Evolutionary conservation across 1,139 yeast genomes (phyloP), one percentile per base, ranked within the genome.

Genomic region (Saccharomyces hybrid): DNA sequence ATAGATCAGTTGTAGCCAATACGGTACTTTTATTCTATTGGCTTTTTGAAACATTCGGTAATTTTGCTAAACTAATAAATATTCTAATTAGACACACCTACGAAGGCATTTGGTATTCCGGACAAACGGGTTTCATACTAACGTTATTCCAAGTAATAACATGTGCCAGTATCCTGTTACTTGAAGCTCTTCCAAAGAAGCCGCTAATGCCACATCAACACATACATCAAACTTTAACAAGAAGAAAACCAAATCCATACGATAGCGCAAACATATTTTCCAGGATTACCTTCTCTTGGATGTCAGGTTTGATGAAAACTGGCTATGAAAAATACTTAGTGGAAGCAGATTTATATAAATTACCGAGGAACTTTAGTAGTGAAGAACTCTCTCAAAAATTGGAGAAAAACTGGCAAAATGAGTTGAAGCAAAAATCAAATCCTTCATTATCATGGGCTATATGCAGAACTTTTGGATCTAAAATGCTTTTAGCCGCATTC

Each of bases 241-340:
- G 68, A 46, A 66, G 64, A 51, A 68, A 69, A 51, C 66, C 70
- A 51, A 81, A 78, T 59, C 96, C 97, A 3, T 83, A 80, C 59
- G 98, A 91, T 64, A 73, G 73, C 41, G 96, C 99, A 11, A 87
- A 91, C 66, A 73, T 90, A 26, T 90, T 91, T 64, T 83, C 95
- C 16, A 78, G 81, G 57, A 75, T 95, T 56, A 83, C 95, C 0
- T 93, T 93, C 69, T 76, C 82, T 47, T 93, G 99, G 99, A 87
- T 93, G 95, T 82, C 91, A 2, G 88, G 85, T 4, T 75, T 93
- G 66, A 91, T 93, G 96, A 84, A 78, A 66, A 80, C 79, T 56
- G 99, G 99, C 26, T 88, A 87, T 66, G 71, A 76, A 29, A 84
- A 85, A 55, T 93, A 72, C 67, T 76, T 93, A 61, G 79, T 84